Evolutionary conservation across 192 early-diverging fungal genomes (phyloP), one percentile per base, ranked within the genome.

Genomic region (Backusella tarrabulga): DNA sequence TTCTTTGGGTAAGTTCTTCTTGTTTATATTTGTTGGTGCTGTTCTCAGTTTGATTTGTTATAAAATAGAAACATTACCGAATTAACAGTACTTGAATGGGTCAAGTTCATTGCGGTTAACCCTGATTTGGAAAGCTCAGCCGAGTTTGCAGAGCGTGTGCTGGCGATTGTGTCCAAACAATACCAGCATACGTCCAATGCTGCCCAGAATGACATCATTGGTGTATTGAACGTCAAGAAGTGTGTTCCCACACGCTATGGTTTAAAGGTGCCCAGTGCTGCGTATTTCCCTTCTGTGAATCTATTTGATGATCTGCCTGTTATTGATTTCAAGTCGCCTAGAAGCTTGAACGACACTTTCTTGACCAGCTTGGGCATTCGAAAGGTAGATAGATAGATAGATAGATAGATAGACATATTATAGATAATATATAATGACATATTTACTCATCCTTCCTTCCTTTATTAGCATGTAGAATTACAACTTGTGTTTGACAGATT

Each of bases 241-340:
- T 95, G 94, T 78, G 90, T 96, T 23, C 89, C 90, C 1, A 96
- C 96, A 7, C 86, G 87, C 68, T 77, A 82, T 12, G 94, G 96
- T 7, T 83, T 96, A 76, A 86, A 90, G 42, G 3, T 84, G 0
- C 93, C 95, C 0, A 73, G 66, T 7, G 92, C 95, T 15, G 82
- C 91, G 0, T 97, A 97, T 76, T 95, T 97, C 81, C 81, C 80
- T 21, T 90, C 83, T 12, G 96, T 95, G 0, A 93, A 91, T 7
- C 77, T 97, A 1, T 97, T 97, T 84, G 89, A 88, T 17, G 95
- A 97, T 80, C 81, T 97, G 29, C 95, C 96, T 1, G 87, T 91
- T 2, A 85, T 95, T 32, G 41, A 83, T 7, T 89, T 95, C 26
- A 79, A 85, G n/a, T 63, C 88, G 36, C 80, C 79, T 5, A 86